Evolutionary conservation across 768 basidiomycete species (phyloP), one percentile per base, ranked within the genome.

Genomic region (Atractiella rhizophila): DNA sequence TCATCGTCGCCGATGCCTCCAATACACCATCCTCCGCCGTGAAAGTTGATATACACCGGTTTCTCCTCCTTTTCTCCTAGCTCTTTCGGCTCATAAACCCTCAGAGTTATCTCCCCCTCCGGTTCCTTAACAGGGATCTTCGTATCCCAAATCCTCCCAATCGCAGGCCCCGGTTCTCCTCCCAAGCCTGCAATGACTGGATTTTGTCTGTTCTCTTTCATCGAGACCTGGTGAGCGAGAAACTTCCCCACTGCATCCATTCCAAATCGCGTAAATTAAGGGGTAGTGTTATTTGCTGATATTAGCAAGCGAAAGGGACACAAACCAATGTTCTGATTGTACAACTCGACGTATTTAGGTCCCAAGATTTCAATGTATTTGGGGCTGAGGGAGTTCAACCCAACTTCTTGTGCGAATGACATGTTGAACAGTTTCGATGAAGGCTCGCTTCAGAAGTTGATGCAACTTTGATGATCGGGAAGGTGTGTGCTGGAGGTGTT

Each of bases 1-100:
- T 28, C 43, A 19, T 44, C 43, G 28, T 44, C 43, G 29, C 28
- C 43, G 3, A 41, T 15, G 15, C 16, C 38, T 5, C 43, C 43
- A 25, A 44, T 44, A 10, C 39, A 37, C 43, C 43, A 44, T 6
- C 39, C 38, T 4, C 43, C 43, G 4, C 43, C 43, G 23, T 44
- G 43, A 5, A 44, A 13, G 28, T 44, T 44, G 30, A 44, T 11
- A 26, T 44, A 44, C 24, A 18, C 21, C 3, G 43, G 43, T 10
- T 30, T 18, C 20, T 12, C 10, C 12, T 32, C 28, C 5, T 30
- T 19, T 7, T 21, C n/a, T 7, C 37, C 39, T 23, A 42, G 33
- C 15, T 8, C 20, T 28, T 39, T 10, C 3, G 43, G 43, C 12
- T 44, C 30, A 31, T 44, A 44, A 21, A 33, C 30, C 5, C 28